These are phyloP conservation scores for Poterioochromonas sp. DNA, from an alignment of 352 stramenopile species.

Conservation along the genomic window DNA sequence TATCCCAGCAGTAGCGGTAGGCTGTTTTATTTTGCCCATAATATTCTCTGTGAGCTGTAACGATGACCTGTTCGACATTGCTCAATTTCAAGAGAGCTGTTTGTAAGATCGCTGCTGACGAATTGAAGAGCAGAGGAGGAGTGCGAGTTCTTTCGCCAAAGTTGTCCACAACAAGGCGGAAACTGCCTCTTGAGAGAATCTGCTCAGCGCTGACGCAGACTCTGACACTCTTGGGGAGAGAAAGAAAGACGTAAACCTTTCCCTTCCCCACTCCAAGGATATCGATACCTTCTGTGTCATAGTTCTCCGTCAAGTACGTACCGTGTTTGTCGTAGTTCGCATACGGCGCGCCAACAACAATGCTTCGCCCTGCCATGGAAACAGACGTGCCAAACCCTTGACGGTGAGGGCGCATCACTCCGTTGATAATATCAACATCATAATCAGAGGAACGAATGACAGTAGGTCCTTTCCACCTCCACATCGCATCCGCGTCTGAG, in stretches of 20 bases:
- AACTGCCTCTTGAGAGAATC: not conserved
- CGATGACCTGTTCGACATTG: not conserved
- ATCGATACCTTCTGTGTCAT: slow-evolving; percentile 48
- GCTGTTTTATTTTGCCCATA: not conserved
- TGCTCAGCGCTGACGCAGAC: slow-evolving; percentile 40
- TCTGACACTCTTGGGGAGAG: slow-evolving; percentile 46
- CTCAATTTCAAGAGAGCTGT: slow-evolving; percentile 53
- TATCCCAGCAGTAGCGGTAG: not conserved
- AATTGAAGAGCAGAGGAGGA: slow-evolving; percentile 54
- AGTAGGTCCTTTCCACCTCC: slow-evolving; percentile 41
- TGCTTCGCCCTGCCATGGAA: slow-evolving; percentile 59
- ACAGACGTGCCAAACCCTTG: slow-evolving; percentile 72
- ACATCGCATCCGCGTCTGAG: slow-evolving; percentile 46
- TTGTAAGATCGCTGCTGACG: slow-evolving; percentile 59
- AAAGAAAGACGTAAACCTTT: slow-evolving; percentile 52
- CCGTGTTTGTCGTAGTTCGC: slow-evolving; percentile 55
- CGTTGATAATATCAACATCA: slow-evolving; percentile 53
- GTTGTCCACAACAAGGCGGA: slow-evolving; percentile 33
- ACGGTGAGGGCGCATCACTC: slow-evolving; percentile 53
- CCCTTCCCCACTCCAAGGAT: slow-evolving; percentile 49
- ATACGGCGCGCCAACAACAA: slow-evolving; percentile 72
- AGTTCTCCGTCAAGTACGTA: slow-evolving; percentile 40
- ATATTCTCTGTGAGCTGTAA: not conserved
- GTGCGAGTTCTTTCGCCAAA: slow-evolving; percentile 57
- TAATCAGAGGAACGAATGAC: slow-evolving; percentile 64